Percentiles rank a stretch among this genome's conserved stretches.
Conservation (phyloP, 1,139 yeast genomes). For the Taphrina wiesneri region DNA sequence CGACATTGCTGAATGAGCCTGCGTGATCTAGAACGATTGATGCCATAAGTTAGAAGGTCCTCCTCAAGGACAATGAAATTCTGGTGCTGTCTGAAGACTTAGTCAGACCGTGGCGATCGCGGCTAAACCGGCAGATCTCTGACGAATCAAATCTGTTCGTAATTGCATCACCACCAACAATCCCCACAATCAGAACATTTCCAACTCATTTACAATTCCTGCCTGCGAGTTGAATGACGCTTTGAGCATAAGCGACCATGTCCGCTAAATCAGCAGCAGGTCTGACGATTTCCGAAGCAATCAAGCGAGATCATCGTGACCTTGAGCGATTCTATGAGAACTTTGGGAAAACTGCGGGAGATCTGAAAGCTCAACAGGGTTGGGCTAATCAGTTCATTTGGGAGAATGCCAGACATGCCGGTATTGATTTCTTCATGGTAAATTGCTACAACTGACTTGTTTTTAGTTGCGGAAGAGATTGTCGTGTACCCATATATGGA, state of each 20-base stretch:
- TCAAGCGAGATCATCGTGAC: conserved; percentile 21
- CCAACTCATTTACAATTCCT: background rate
- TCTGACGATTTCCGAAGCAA: conserved; percentile 21
- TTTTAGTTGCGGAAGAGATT: conserved; percentile 15
- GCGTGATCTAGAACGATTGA: no score
- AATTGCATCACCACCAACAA: conserved; percentile 4
- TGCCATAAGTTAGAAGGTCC: no score
- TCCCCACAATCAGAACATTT: background rate
- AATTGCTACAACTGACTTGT: background rate
- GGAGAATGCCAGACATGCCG: conserved; percentile 27
- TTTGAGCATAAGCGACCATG: background rate
- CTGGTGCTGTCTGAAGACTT: background rate
- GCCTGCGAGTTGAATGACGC: background rate
- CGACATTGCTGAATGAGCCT: no score
- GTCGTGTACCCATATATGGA: conserved; percentile 22
- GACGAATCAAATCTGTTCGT: background rate
- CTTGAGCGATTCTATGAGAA: conserved; percentile 13
- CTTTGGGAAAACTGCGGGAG: conserved; percentile 17
- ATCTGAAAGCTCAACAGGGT: conserved; percentile 1
- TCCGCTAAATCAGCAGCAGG: conserved; percentile 26
- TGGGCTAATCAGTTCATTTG: conserved; percentile 25
- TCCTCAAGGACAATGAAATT: no score
- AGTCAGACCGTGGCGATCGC: background rate
- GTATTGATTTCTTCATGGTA: background rate
- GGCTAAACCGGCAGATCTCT: background rate